Base-by-base conservation (phyloP, 768 basidiomycete genomes). In the Lanmaoa rubissima region DNA sequence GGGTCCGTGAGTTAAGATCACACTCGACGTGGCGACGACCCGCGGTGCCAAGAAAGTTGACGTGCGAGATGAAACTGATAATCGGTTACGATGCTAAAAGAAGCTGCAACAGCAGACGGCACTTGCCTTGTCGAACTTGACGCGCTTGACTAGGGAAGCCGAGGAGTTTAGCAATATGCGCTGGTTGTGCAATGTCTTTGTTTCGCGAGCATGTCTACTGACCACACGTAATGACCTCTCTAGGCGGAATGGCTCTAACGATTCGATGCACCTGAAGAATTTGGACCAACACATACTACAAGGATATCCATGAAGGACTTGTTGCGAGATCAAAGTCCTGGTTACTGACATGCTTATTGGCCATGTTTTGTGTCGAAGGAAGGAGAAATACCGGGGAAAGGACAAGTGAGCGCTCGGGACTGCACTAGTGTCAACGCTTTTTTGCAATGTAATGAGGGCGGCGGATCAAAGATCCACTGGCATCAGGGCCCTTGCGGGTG, bases 131-230 rank as follows among this genome's bases (percentile, higher is more conserved):
- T 10, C 90, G 90, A 17, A 91, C 88, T 61, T 86, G 86, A 36
- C 87, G 78, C 4, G 89, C 82, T 69, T 92, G 81, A 12, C 74
- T 78, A 0, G 90, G 90, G 81, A 84, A 84, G 19, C 88, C 88
- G 41, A 88, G 76, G 10, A 92, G 77, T 62, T 85, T 86, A 0
- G 90, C 88, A 49, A 92, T 82, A 62, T 91, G 88, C 1, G 86
- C 62, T 64, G 45, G 14, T 38, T 6, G 28, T 16, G 16, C 24
- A 41, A 36, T n/a, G 21, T 17, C 7, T 34, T 48, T 34, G 17
- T 10, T 31, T 34, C 9, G 17, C n/a, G n/a, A 40, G 19, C 21
- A 6, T 50, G 24, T 17, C n/a, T 32, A 55, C 65, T 49, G 14
- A 63, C 65, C 88, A 88, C 65, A 91, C 36, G 81, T 87, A 0